These are phyloP conservation scores for Psophocarpus tetragonolobus DNA, from an alignment of 306 rosid species.

Conservation along the genomic window DNA sequence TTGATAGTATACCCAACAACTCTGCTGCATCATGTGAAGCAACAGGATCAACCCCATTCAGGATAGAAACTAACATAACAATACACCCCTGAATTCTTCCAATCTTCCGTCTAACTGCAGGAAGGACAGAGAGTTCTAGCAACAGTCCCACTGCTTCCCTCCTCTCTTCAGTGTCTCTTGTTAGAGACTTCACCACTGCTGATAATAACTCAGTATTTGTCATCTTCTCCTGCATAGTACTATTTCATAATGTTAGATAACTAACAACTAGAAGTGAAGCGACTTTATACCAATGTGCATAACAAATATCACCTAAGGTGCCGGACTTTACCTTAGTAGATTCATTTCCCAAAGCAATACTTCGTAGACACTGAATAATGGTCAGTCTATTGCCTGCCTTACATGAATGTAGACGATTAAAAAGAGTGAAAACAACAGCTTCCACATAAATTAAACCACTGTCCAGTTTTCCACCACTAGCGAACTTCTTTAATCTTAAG, in stretches of 20 bases:
- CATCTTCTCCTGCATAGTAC: slow-evolving; percentile 75
- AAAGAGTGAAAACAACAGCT: slow-evolving; percentile 51
- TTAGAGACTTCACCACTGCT: slow-evolving; percentile 61
- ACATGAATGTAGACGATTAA: slow-evolving; percentile 55
- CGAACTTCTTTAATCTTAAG: slow-evolving; percentile 47
- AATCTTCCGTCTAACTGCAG: slow-evolving; percentile 56
- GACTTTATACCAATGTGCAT: not conserved
- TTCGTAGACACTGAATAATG: slow-evolving; percentile 51
- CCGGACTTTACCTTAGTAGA: slow-evolving; percentile 57
- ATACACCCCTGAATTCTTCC: slow-evolving; percentile 83
- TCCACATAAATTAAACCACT: slow-evolving; percentile 50
- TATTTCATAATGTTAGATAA: slow-evolving; percentile 30
- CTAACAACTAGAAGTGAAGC: slow-evolving; percentile 13
- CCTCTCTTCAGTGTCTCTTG: slow-evolving; percentile 70
- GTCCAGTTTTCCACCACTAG: slow-evolving; percentile 36
- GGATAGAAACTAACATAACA: slow-evolving; percentile 70
- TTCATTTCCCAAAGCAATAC: slow-evolving; percentile 46
- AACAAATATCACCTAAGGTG: not conserved
- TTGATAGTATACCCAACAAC: slow-evolving; percentile 62
- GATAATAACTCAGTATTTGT: slow-evolving; percentile 56
- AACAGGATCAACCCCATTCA: slow-evolving; percentile 62
- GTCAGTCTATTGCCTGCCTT: slow-evolving; percentile 42
- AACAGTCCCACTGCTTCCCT: slow-evolving; percentile 73
- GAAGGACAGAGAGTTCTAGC: slow-evolving; percentile 57
- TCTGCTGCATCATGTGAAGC: slow-evolving; percentile 66